A percentile compares a stretch with the other conserved stretches of the same genome.
Evolutionary conservation across 768 basidiomycete genomes (phyloP).

Genomic region (Amanita fuliginea): DNA sequence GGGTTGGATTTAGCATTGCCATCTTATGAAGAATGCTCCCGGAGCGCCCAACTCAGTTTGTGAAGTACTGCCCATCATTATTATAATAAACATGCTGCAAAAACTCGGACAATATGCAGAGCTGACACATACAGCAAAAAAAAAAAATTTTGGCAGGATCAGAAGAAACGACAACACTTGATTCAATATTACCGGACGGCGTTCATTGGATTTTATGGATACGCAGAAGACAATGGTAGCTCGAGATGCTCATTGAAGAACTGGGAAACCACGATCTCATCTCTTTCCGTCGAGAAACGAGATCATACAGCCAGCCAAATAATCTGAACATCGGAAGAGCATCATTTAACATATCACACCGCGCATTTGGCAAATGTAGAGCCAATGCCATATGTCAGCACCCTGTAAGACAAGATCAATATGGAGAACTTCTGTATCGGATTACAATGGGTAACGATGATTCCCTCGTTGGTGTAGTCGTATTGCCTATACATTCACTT

Average conservation of each 20-base stretch:
- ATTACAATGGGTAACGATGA: constrained; percentile 13
- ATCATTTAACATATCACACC: background rate
- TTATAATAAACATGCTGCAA: constrained; percentile 25
- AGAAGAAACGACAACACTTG: background rate
- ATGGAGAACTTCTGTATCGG: constrained; percentile 26
- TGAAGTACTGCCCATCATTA: background rate
- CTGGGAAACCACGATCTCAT: constrained; percentile 10
- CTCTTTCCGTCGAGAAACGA: background rate
- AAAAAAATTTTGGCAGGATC: constrained; percentile 17
- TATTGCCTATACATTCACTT: background rate
- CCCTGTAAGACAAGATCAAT: constrained; percentile 13
- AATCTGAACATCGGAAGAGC: background rate
- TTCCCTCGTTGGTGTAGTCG: background rate
- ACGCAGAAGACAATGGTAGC: constrained; percentile 9
- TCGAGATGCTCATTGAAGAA: constrained; percentile 15
- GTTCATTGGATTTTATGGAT: constrained; percentile 10
- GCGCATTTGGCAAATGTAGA: background rate
- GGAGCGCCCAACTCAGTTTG: constrained; percentile 27
- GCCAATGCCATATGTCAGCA: background rate
- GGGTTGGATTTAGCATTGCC: constrained; percentile 25
- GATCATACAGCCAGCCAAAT: background rate
- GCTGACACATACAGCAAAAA: constrained; percentile 17
- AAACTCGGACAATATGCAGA: constrained; percentile 26
- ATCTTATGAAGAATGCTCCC: constrained; percentile 33
- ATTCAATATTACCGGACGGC: constrained; percentile 8